A percentile compares a stretch with the other conserved stretches of the same genome.
These are phyloP conservation scores for Ganoderma leucocontextum DNA, from an alignment of 1,284 basidiomycete species.

Conservation along the genomic window DNA sequence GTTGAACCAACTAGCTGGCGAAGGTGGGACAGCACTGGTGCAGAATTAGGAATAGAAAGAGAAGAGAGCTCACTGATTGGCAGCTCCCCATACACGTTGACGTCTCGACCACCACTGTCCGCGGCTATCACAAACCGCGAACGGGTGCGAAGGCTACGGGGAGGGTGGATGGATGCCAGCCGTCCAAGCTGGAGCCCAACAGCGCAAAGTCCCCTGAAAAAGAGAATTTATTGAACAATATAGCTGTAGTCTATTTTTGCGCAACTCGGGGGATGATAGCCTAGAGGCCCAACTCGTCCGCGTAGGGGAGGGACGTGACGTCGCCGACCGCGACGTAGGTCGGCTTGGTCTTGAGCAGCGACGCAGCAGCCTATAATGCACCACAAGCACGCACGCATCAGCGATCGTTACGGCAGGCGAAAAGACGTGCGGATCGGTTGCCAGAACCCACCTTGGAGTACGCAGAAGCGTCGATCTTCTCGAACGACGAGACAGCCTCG, in stretches of 20 bases:
- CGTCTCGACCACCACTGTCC: background rate
- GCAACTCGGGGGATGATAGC: constrained; percentile 10
- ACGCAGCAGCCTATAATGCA: constrained; percentile 34
- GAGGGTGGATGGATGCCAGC: background rate
- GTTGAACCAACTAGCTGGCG: background rate
- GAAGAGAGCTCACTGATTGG: constrained; percentile 1
- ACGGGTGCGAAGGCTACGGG: background rate
- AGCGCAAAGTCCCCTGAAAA: constrained; percentile 2
- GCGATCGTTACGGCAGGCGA: background rate
- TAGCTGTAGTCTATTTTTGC: constrained; percentile 37
- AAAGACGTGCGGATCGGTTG: constrained; percentile 13
- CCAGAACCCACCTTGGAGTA: constrained; percentile 63
- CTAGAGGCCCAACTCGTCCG: constrained; percentile 83
- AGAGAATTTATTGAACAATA: constrained; percentile 29
- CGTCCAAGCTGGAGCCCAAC: background rate
- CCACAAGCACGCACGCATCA: background rate
- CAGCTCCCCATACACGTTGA: background rate
- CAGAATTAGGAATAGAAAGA: background rate
- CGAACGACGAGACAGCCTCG: constrained; percentile 63
- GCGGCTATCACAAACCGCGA: background rate
- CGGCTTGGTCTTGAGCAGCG: constrained; percentile 75
- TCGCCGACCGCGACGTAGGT: constrained; percentile 90
- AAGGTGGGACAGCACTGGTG: background rate
- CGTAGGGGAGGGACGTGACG: constrained; percentile 77
- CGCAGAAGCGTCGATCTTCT: constrained; percentile 64